Evolutionary conservation across 2,329 filamentous ascomycete genomes (phyloP), one percentile per base, ranked within the genome.

Genomic region (Hypomyces perniciosus): DNA sequence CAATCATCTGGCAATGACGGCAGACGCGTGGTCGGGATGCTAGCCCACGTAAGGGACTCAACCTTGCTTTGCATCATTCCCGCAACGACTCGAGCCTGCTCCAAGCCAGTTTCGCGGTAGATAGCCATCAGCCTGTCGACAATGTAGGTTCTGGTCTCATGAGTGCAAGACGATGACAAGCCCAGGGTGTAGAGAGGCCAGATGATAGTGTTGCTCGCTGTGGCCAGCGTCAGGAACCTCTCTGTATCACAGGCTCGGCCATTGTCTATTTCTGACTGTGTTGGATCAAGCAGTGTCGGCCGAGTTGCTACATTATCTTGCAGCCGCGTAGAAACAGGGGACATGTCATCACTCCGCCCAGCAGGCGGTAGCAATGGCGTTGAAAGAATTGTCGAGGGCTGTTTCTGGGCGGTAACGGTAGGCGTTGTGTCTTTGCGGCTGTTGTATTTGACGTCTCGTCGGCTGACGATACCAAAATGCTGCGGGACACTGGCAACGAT

Each of bases 161-260:
- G 55, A 1, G 68, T 67, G 52, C 73, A 76, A 3, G 68, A 70
- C 1, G 73, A 72, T 20, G 73, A 75, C 60, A 75, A 70, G 48
- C 75, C 75, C 6, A 74, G 68, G 8, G 72, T 68, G 50, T 75
- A 78, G 4, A 78, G 65, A 4, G 75, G 75, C 74, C 74, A 77
- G 37, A 78, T 69, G 7, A 76, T 68, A 12, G 72, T 72, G 54
- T 75, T 74, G 27, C 73, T 74, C 1, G 73, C 69, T 7, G 73
- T 74, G 0, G 71, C 73, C 6, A 78, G 63, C 4, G 73, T 71
- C 70, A 78, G 72, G 59, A 76, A 75, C 27, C 74, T 66, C 51
- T 70, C 69, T 1, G 72, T 70, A 39, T 70, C 68, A 41, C 68
- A 58, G 20, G 67, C 65, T 10, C 61, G 57, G 34, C 61, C 61